A percentile compares a stretch with the other conserved stretches of the same genome.
phyloP scores from a whole-genome alignment of 2,329 filamentous ascomycete genomes.

The Stenocarpella maydis region DNA sequence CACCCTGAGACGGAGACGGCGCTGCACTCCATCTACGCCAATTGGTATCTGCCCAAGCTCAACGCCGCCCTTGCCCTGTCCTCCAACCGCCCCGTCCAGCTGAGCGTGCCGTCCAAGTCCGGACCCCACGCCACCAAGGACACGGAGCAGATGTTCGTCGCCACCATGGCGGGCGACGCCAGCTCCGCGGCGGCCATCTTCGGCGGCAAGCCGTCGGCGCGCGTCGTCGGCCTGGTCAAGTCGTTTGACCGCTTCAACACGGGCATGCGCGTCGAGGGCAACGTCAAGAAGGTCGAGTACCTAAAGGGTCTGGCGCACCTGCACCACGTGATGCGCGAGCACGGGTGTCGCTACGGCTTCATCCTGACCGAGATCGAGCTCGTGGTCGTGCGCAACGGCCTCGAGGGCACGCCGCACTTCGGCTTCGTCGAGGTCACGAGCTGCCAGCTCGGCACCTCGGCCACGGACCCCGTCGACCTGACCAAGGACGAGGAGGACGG shows the following conservation, averaged over 20 bases:
- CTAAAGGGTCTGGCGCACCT: slow-evolving; percentile 85
- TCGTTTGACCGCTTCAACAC: slow-evolving; percentile 95
- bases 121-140: slow-evolving; percentile 48
- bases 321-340: slow-evolving; percentile 92
- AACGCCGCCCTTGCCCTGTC: slow-evolving; percentile 84
- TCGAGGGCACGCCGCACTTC: slow-evolving; percentile 77
- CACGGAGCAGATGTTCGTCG: slow-evolving; percentile 64
- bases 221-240: slow-evolving; percentile 76
- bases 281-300: slow-evolving; percentile 88
- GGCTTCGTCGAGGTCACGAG: slow-evolving; percentile 82
- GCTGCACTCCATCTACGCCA: slow-evolving; percentile 77
- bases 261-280: slow-evolving; percentile 86
- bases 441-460: slow-evolving; percentile 60
- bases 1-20: slow-evolving; percentile 81
- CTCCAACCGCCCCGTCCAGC: slow-evolving; percentile 69
- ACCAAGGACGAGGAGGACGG: slow-evolving; percentile 40
- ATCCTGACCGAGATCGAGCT: slow-evolving; percentile 97
- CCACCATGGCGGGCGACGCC: slow-evolving; percentile 65
- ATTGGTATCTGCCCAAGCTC: slow-evolving; percentile 84
- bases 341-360: slow-evolving; percentile 92
- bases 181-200: slow-evolving; percentile 63
- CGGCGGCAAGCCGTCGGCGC: slow-evolving; percentile 56
- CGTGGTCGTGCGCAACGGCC: slow-evolving; percentile 85
- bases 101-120: slow-evolving; percentile 53
- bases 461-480: slow-evolving; percentile 33